Percentiles rank a stretch among this genome's conserved stretches.
Evolutionary conservation across 1,284 basidiomycete species (phyloP).

Genomic region (Cryptococcus sp.): DNA sequence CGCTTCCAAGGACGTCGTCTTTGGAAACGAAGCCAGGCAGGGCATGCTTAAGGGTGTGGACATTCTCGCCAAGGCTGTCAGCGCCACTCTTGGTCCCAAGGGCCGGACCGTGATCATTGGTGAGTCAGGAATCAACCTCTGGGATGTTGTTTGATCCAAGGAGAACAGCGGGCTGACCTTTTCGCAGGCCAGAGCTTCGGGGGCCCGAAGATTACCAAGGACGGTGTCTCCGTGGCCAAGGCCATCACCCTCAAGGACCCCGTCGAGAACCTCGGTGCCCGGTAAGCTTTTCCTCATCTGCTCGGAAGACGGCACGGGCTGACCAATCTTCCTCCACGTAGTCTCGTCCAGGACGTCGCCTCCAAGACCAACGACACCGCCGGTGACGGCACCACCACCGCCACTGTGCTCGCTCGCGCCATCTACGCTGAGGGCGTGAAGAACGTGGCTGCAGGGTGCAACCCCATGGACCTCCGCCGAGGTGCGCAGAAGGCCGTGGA

Average conservation of each 20-base stretch:
- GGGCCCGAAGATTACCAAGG: slow-evolving; percentile 97
- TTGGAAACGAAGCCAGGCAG: slow-evolving; percentile 91
- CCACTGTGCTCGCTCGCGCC: slow-evolving; percentile 91
- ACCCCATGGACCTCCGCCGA: slow-evolving; percentile 97
- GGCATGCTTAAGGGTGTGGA: slow-evolving; percentile 95
- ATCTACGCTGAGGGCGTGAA: slow-evolving; percentile 99
- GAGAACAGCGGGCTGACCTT: slow-evolving; percentile 6
- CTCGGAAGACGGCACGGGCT: background rate
- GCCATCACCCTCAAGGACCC: slow-evolving; percentile 93
- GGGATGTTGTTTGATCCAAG: background rate
- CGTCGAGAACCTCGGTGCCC: slow-evolving; percentile 97
- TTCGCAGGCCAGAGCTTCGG: slow-evolving; percentile 73
- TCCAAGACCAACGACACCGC: slow-evolving; percentile 96
- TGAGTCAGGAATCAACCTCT: slow-evolving; percentile 16
- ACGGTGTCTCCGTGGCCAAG: slow-evolving; percentile 98
- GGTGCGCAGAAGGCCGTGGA: slow-evolving; percentile 96
- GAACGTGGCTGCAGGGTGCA: slow-evolving; percentile 96
- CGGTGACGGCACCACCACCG: slow-evolving; percentile 97
- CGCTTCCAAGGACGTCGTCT: slow-evolving; percentile 91
- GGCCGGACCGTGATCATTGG: slow-evolving; percentile 99
- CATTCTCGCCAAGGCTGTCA: slow-evolving; percentile 90
- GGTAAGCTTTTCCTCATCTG: slow-evolving; percentile 56
- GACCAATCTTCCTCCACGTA: slow-evolving; percentile 46
- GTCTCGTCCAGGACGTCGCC: slow-evolving; percentile 91
- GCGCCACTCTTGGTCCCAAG: slow-evolving; percentile 94